Conservation (phyloP, 192 early-diverging fungal species). For the Linderina pennispora region DNA sequence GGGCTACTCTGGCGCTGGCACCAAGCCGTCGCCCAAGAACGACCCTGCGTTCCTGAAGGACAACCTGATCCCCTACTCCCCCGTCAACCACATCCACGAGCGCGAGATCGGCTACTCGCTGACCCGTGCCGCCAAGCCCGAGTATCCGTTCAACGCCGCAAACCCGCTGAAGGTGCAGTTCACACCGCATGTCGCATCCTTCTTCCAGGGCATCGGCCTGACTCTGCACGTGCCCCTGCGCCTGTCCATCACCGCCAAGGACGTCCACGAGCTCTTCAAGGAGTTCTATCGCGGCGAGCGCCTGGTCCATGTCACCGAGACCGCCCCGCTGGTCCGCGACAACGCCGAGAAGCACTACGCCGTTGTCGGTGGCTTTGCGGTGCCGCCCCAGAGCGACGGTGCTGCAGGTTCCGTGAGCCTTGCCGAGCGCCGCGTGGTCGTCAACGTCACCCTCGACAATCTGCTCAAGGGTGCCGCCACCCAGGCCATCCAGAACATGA, state of each 20-base stretch:
- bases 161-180: slow-evolving; percentile 64
- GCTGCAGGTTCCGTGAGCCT: slow-evolving; percentile 8
- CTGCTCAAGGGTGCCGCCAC: slow-evolving; percentile 98
- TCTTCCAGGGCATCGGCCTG: slow-evolving; percentile 90
- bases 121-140: slow-evolving; percentile 16
- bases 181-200: slow-evolving; percentile 84
- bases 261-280: slow-evolving; percentile 66
- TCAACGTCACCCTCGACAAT: slow-evolving; percentile 93
- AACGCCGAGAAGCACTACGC: slow-evolving; percentile 88
- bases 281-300: slow-evolving; percentile 72
- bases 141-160: slow-evolving; percentile 1
- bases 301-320: slow-evolving; percentile 72
- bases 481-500: slow-evolving; percentile 97
- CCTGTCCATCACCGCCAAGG: slow-evolving; percentile 60
- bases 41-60: slow-evolving; percentile 79
- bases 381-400: slow-evolving; percentile 48
- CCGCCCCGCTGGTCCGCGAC: slow-evolving; percentile 79
- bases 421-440: slow-evolving; percentile 71
- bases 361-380: slow-evolving; percentile 88
- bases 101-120: slow-evolving; percentile 79
- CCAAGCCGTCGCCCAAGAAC: slow-evolving; percentile 95
- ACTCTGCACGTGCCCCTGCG: slow-evolving; percentile 84
- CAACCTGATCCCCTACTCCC: slow-evolving; percentile 88
- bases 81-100: slow-evolving; percentile 96
- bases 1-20: slow-evolving; percentile 98